A percentile compares a stretch with the other conserved stretches of the same genome.
These are phyloP conservation scores for Syzygium aqueum DNA, from an alignment of 345 rosid genomes.

Conservation along the genomic window DNA sequence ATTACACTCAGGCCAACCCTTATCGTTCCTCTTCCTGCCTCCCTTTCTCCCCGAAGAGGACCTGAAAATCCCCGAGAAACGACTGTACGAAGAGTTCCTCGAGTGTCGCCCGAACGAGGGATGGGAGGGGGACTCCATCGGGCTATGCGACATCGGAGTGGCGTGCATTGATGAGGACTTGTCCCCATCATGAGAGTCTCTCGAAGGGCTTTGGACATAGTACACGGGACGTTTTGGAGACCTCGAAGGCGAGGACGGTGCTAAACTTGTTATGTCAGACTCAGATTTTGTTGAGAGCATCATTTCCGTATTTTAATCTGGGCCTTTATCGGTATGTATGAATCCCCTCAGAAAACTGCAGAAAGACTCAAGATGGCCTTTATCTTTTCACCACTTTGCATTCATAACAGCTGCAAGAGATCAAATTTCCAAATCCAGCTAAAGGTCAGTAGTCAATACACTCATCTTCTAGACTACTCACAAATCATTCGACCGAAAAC, in stretches of 20 bases:
- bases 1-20: constrained; percentile 74
- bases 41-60: constrained; percentile 60
- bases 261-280: constrained; percentile 65
- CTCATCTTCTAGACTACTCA: not conserved
- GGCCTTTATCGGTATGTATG: not conserved
- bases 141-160: constrained; percentile 30
- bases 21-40: constrained; percentile 51
- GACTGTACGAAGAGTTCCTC: constrained; percentile 70
- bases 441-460: not conserved
- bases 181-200: constrained; percentile 92
- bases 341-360: not conserved
- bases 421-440: not conserved
- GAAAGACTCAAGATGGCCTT: not conserved
- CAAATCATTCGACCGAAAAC: not conserved
- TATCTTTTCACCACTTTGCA: not conserved
- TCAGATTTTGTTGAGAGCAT: constrained; percentile 66
- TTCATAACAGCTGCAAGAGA: not conserved
- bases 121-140: constrained; percentile 81
- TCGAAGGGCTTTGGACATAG: constrained; percentile 80
- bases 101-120: constrained; percentile 78
- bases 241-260: constrained; percentile 73
- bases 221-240: constrained; percentile 68
- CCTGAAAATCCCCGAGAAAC: constrained; percentile 79
- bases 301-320: not conserved
- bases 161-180: constrained; percentile 68